These are phyloP conservation scores for Reutealis trisperma DNA, from an alignment of 345 rosid genomes.

Conservation along the genomic window DNA sequence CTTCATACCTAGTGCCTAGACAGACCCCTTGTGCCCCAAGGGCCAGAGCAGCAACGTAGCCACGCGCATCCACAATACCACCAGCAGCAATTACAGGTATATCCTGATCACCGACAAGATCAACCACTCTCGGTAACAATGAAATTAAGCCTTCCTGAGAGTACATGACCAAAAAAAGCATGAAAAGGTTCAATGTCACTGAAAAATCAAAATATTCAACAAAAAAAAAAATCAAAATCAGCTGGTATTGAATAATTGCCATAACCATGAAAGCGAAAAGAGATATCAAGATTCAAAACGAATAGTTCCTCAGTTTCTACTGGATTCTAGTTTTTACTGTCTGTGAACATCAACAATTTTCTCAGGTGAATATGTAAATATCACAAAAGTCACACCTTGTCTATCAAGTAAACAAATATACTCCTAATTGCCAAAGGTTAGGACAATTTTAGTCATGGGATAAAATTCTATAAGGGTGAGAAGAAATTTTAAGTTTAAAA, in stretches of 20 bases:
- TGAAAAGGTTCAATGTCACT: neutral
- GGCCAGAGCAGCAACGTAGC: constrained; percentile 84
- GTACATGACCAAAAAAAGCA: neutral
- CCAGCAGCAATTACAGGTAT: constrained; percentile 93
- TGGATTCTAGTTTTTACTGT: neutral
- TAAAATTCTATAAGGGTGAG: neutral
- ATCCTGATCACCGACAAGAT: constrained; percentile 52
- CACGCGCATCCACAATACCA: constrained; percentile 74
- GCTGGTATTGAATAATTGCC: neutral
- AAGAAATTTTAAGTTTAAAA: neutral
- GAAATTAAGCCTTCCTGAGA: constrained; percentile 66
- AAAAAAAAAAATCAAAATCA: neutral
- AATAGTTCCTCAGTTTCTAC: neutral
- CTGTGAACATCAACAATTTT: neutral
- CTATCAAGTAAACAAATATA: too few relatives aligned
- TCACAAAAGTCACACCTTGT: too few relatives aligned
- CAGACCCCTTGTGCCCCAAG: constrained; percentile 89
- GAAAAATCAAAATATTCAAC: neutral
- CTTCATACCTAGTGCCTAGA: constrained; percentile 74
- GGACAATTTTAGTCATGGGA: neutral
- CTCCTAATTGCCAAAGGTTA: too few relatives aligned
- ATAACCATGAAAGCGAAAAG: neutral
- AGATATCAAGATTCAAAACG: neutral
- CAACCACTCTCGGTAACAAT: constrained; percentile 76
- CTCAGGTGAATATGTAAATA: too few relatives aligned